Evolutionary conservation across 2,329 filamentous ascomycete species (phyloP).

Genomic region (Alternaria solani): DNA sequence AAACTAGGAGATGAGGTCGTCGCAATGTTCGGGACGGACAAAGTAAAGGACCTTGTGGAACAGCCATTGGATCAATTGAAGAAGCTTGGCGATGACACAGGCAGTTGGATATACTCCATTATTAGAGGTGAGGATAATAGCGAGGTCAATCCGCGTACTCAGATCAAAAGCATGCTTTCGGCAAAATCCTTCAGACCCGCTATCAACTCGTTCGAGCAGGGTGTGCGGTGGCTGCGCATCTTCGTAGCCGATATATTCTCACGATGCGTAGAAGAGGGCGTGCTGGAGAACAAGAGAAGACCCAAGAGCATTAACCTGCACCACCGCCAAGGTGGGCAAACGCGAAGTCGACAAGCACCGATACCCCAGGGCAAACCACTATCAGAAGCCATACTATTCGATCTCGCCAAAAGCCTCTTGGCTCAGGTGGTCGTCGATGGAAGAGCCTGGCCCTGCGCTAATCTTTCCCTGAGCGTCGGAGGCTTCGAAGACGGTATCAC

Average conservation of each 20-base stretch:
- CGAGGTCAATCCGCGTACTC: slow-evolving; percentile 88
- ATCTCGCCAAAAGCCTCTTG: slow-evolving; percentile 78
- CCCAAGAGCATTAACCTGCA: slow-evolving; percentile 88
- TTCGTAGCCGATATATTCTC: slow-evolving; percentile 92
- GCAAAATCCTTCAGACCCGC: slow-evolving; percentile 92
- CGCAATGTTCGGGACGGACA: slow-evolving; percentile 81
- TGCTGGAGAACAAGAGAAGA: slow-evolving; percentile 83
- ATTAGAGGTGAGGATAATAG: slow-evolving; percentile 86
- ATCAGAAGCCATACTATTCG: slow-evolving; percentile 75
- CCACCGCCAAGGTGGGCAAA: slow-evolving; percentile 76
- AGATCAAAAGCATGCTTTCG: slow-evolving; percentile 97
- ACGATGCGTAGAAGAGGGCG: slow-evolving; percentile 87
- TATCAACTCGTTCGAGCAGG: slow-evolving; percentile 81
- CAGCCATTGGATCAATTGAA: slow-evolving; percentile 78
- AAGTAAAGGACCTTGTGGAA: slow-evolving; percentile 75
- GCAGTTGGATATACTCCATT: slow-evolving; percentile 82
- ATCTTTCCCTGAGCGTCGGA: slow-evolving; percentile 86
- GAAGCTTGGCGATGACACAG: slow-evolving; percentile 83
- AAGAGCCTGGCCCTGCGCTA: slow-evolving; percentile 87
- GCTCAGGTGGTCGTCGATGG: slow-evolving; percentile 81
- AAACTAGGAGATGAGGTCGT: slow-evolving; percentile 90
- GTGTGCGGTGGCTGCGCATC: slow-evolving; percentile 84
- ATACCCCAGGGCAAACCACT: slow-evolving; percentile 80
- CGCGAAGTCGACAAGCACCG: slow-evolving; percentile 75
- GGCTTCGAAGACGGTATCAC: slow-evolving; percentile 89